A percentile compares a stretch with the other conserved stretches of the same genome.
These are phyloP conservation scores for Mortierella antarctica DNA, from an alignment of 192 early-diverging fungal species.

Conservation along the genomic window DNA sequence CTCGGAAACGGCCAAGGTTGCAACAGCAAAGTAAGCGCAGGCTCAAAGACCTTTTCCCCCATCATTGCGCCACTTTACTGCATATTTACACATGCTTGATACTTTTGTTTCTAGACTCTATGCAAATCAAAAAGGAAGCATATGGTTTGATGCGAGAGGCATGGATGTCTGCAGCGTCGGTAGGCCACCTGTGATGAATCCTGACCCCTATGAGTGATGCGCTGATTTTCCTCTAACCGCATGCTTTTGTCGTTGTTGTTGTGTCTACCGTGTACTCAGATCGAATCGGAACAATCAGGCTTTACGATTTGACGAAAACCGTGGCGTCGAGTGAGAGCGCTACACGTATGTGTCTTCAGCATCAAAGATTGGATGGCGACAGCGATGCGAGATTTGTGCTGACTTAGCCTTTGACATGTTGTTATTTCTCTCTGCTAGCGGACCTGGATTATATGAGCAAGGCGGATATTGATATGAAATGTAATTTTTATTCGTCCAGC, in stretches of 20 bases:
- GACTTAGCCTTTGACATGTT: background rate
- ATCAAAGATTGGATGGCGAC: too few relatives aligned
- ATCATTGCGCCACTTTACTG: background rate
- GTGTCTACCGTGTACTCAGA: background rate
- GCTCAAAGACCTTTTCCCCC: background rate
- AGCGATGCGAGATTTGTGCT: too few relatives aligned
- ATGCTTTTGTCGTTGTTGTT: too few relatives aligned
- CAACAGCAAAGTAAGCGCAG: constrained; percentile 19
- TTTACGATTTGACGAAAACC: constrained; percentile 19
- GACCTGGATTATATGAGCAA: background rate
- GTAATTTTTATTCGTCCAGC: constrained; percentile 11
- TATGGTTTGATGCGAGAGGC: constrained; percentile 26
- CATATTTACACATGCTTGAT: background rate
- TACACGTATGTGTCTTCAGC: too few relatives aligned
- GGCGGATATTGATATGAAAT: constrained; percentile 1
- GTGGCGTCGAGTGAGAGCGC: background rate
- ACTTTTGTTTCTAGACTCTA: background rate
- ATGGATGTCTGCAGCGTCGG: constrained; percentile 35
- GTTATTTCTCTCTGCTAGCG: background rate
- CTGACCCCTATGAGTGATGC: background rate
- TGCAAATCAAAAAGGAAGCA: background rate
- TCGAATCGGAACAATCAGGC: constrained; percentile 2
- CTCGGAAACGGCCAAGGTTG: background rate
- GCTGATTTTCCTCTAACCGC: too few relatives aligned
- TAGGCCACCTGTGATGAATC: background rate